Base-by-base conservation (phyloP, 2,329 filamentous ascomycete species). In the Lecanicillium sp. region DNA sequence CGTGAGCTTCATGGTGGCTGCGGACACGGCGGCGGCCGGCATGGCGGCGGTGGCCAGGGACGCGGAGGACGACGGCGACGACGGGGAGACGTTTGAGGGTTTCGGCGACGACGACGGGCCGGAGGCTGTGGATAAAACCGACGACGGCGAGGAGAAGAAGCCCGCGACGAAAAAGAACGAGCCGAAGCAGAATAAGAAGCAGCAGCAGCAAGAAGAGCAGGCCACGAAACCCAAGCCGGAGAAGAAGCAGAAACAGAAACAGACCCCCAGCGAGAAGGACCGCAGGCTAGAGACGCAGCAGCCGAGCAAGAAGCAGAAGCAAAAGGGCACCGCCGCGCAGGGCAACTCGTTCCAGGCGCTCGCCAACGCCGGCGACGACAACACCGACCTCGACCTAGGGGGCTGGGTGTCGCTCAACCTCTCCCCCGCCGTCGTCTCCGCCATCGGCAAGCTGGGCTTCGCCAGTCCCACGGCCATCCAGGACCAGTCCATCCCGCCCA, bases 381-480 rank as follows among this genome's bases (percentile, higher is more conserved):
- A 77, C 11, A 74, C 80, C 46, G 83, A 80, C 26, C 71, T 81
- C 12, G 63, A 93, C 60, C 76, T 94, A 44, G 87, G 87, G 12
- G 84, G 79, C 23, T 98, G 93, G 93, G 74, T 79, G 49, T 68
- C 77, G 7, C 68, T 98, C 29, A 78, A 83, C 5, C 72, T 98
- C 2, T 91, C 87, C 1, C 73, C 84, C 0, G 74, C 79, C 43
- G 78, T 87, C 1, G 70, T 95, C 15, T 81, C 83, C 2, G 81
- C 88, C 14, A 71, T 98, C 26, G 84, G 88, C 2, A 86, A 83
- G 56, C 72, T 97, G 52, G 86, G 84, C 50, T 97, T 97, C 62
- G 62, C 77, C 4, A 83, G 80, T 50, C 93, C 93, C 1, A 96
- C 90, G 0, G 68, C 78, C 0, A 95, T 98, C 50, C 93, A 98